Evolutionary conservation across 441 rosid species (phyloP), one percentile per base, ranked within the genome.

Genomic region (Corymbia calophylla): DNA sequence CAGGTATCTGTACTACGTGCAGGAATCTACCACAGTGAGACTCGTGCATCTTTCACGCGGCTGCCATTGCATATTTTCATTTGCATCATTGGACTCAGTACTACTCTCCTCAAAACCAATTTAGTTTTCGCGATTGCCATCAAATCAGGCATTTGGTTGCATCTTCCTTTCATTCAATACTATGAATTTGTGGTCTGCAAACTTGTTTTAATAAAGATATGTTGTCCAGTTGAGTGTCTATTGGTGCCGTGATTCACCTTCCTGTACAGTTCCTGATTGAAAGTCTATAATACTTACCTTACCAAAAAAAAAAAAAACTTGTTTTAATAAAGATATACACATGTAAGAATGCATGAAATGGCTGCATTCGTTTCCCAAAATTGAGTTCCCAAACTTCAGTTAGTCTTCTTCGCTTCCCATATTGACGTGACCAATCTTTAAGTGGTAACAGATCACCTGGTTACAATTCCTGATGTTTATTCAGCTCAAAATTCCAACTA

Each of bases 1-100:
- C 99, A 98, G 98, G 99, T 97, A 89, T 88, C 89, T 84, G 29
- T 66, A 27, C 87, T 54, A 23, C 64, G 25, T 87, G 54, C 47
- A 56, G 70, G 18, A 87, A 44, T 53, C 58, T 39, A 64, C 9
- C 27, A 21, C 27, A 3, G 8, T 44, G 47, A 53, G 13, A 47
- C 51, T 39, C 5, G 44, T 39, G 44, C 44, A 39, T 64, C 55
- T 90, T 73, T 89, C 58, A 44, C 35, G n/a, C 66, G 77, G 44
- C 44, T 77, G 68, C 88, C 55, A 23, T 68, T 55, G 84, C 44
- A 35, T 77, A 91, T 47, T 19, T 48, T 89, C 53, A 31, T 87
- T 53, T 87, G 88, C 92, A 64, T 84, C 84, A 44, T n/a, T 0
- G 10, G 44, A 77, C n/a, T 77, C 44, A 44, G 23, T 44, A 51